Evolutionary conservation across 805 yeast species (phyloP), one percentile per base, ranked within the genome.

Genomic region (Kurtzmaniella cleridarum): DNA sequence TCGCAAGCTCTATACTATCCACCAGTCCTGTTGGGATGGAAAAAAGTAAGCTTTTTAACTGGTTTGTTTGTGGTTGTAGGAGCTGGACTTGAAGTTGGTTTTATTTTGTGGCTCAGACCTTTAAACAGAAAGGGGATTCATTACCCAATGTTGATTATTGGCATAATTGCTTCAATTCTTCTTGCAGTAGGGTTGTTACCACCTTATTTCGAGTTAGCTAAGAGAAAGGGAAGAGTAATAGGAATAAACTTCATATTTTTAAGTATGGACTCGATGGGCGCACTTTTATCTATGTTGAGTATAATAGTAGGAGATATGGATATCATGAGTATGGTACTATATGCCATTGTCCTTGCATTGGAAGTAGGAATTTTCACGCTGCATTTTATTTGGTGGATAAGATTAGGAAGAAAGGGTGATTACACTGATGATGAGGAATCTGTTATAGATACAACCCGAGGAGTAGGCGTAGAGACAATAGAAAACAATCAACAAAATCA

Each of bases 181-280:
- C 64, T 91, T 7, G 93, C 84, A 0, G 54, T 74, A 2, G 98
- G 98, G 0, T 68, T 91, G 27, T 46, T 91, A 0, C 97, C 97
- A 0, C 96, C 97, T 3, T 91, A 90, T 56, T 79, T 78, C 49
- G 97, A 91, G 57, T 63, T 91, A 18, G 74, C 79, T 26, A 85
- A 87, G 53, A 71, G 96, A 46, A 59, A 76, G 37, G 97, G 97
- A 1, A 64, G 84, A 27, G 97, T 91, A 2, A 79, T 89, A 3
- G 98, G 98, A 0, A 83, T 91, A 52, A 89, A 89, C 55, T 89
- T 91, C 53, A 48, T 84, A 2, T 91, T 91, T 46, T 66, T 91
- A 41, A 51, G 71, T 4, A 62, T 90, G 63, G 97, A 91, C 57
- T 76, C 85, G 3, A 45, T 76, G 18, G 98, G 98, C 7, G 96